phyloP scores from a whole-genome alignment of 202 grass and related monocot species.

The Digitaria exilis region DNA sequence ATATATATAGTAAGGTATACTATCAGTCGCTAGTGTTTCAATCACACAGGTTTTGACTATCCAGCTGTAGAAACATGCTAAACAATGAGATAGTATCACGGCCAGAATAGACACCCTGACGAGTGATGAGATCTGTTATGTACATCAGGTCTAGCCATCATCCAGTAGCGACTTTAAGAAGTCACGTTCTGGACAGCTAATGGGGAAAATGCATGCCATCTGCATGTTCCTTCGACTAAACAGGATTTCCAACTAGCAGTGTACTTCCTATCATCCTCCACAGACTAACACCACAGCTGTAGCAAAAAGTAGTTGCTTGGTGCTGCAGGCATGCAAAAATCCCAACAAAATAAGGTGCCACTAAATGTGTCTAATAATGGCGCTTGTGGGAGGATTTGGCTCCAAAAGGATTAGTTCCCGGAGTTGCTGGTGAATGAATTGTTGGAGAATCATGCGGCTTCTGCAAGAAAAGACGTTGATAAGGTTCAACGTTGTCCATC shows the following conservation, averaged over 20 bases:
- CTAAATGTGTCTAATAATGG: constrained; percentile 8
- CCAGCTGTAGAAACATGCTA: not conserved
- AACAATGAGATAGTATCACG: not conserved
- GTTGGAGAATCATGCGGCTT: constrained; percentile 35
- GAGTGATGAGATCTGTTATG: no score
- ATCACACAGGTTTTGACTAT: not conserved
- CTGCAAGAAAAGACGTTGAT: not conserved
- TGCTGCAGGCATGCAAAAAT: not conserved
- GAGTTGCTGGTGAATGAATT: constrained; percentile 34
- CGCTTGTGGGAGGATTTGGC: constrained; percentile 29
- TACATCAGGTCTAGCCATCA: constrained; percentile 3
- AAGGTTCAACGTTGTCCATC: constrained; percentile 26
- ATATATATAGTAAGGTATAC: not conserved
- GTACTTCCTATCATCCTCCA: not conserved
- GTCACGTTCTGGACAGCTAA: not conserved
- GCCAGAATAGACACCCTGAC: not conserved
- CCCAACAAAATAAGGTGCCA: constrained; percentile 1
- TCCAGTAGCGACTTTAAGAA: constrained; percentile 8
- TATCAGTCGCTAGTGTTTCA: not conserved
- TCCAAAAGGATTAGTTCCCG: constrained; percentile 49
- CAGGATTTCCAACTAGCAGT: not conserved
- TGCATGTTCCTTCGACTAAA: constrained; percentile 12
- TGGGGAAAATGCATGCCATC: not conserved
- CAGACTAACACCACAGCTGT: not conserved
- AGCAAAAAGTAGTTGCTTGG: constrained; percentile 15